phyloP scores from a whole-genome alignment of 73 alveolate genomes.

The Uronychia setigera region DNA sequence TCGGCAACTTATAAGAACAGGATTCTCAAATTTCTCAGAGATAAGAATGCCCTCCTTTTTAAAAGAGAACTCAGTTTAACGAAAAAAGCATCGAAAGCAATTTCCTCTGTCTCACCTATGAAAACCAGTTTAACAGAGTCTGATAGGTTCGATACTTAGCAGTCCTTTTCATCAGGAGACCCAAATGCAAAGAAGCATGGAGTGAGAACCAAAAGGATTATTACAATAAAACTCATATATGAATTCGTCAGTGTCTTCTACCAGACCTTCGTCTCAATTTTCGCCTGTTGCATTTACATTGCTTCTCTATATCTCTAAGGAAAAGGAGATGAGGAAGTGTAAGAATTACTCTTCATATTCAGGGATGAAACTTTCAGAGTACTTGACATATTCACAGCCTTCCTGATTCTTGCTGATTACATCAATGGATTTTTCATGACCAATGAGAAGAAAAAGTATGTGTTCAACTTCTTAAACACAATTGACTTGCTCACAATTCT shows the following conservation, averaged over 20 bases:
- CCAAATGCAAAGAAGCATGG: neutral
- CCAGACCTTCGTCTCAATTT: conserved; percentile 21
- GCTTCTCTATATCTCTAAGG: conserved; percentile 15
- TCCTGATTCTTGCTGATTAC: conserved; percentile 41
- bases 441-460: conserved; percentile 25
- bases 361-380: conserved; percentile 5
- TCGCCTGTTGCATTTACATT: conserved; percentile 33
- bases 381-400: conserved; percentile 33
- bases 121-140: too few species aligned
- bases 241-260: conserved; percentile 30
- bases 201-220: conserved; percentile 7
- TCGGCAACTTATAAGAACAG: conserved; percentile 48
- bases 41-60: conserved; percentile 35
- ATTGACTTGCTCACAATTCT: conserved; percentile 47
- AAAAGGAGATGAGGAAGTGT: conserved; percentile 7
- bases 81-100: neutral
- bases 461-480: conserved; percentile 34
- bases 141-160: too few species aligned
- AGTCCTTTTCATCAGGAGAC: too few species aligned
- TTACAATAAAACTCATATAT: conserved; percentile 9
- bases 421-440: conserved; percentile 45
- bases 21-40: conserved; percentile 43
- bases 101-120: too few species aligned
- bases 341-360: neutral
- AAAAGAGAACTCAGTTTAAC: conserved; percentile 14